A percentile compares a stretch with the other conserved stretches of the same genome.
phyloP scores from a whole-genome alignment of 805 yeast species.

The Starmerella sp. region DNA sequence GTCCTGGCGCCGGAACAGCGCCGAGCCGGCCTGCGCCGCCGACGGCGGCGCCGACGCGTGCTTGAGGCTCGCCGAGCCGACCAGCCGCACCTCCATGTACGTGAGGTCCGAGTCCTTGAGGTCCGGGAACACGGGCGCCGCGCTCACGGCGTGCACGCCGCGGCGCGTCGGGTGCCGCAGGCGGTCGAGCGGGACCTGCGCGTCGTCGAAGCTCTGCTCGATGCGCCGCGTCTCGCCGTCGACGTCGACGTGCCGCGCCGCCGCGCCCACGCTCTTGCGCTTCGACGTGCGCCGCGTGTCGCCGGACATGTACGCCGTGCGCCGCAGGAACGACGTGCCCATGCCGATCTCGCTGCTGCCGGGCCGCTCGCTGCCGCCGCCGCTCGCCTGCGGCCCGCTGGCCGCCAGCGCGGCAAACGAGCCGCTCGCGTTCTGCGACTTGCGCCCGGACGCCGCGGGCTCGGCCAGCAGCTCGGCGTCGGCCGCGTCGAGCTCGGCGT shows the following conservation, averaged over 20 bases:
- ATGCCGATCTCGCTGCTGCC: slow-evolving; percentile 17
- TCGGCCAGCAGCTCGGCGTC: slow-evolving; percentile 71
- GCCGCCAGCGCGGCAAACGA: slow-evolving; percentile 2
- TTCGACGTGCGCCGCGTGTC: slow-evolving; percentile 33
- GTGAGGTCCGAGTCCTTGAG: slow-evolving; percentile 78
- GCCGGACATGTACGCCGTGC: slow-evolving; percentile 85
- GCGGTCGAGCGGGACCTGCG: slow-evolving; percentile 35
- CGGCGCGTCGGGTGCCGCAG: slow-evolving; percentile 73
- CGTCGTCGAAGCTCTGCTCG: slow-evolving; percentile 64
- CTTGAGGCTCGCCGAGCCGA: slow-evolving; percentile 38
- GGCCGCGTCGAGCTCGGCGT: slow-evolving; percentile 53
- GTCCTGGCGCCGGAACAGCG: slow-evolving; percentile 52
- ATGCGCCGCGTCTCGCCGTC: slow-evolving; percentile 55
- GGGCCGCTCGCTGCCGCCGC: neutral
- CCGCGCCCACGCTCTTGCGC: slow-evolving; percentile 22
- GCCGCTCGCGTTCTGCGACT: neutral
- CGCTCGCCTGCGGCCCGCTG: slow-evolving; percentile 1
- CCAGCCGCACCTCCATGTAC: slow-evolving; percentile 31
- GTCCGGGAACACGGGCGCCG: slow-evolving; percentile 82
- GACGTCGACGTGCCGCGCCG: slow-evolving; percentile 37
- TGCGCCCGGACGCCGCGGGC: slow-evolving; percentile 42
- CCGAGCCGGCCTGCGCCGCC: slow-evolving; percentile 26
- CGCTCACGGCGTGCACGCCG: slow-evolving; percentile 56
- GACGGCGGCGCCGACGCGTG: slow-evolving; percentile 17
- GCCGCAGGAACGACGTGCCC: slow-evolving; percentile 26